Base-by-base conservation (phyloP, 2,329 filamentous ascomycete genomes). In the Colletotrichum sp. region DNA sequence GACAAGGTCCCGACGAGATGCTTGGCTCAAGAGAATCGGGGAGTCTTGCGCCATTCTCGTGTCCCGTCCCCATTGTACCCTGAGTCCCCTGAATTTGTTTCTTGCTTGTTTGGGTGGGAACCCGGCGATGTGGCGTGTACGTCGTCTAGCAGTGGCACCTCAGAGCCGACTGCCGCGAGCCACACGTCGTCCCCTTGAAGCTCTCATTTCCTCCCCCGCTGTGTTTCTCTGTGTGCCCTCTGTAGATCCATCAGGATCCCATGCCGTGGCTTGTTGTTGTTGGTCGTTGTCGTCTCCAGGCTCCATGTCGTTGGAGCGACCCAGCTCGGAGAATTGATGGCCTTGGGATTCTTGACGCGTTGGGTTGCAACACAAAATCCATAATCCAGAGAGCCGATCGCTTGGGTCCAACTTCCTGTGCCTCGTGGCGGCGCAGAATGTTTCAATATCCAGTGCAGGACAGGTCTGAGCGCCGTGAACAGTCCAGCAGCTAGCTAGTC, bases 121-220 rank as follows among this genome's bases (percentile, higher is more conserved):
- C 71, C 68, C 24, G 64, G 36, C 28, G 48, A 36, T 44, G 55
- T 75, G 73, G 73, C 73, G 73, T 75, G 70, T 74, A 75, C 18
- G 70, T 75, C 70, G 73, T 65, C 70, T 75, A 75, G 70, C 64
- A 26, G 32, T 65, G 73, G 39, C 65, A 68, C 64, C 55, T 30
- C 63, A 65, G 73, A 75, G 70, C 73, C 70, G 73, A 75, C 70
- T 75, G 70, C 73, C 73, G 73, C 73, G 68, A 75, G 64, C 39
- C 57, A 68, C n/a, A 62, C 62, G 32, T 59, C 62, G 30, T 57
- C 52, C 65, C 70, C 57, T 64, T 64, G 73, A 48, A 55, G 55
- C 39, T 24, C 63, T 73, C 69, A 72, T 75, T 73, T 75, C 63
- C 8, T 59, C 36, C 63, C 74, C 70, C 62, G 34, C 62, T 30